Base-by-base conservation (phyloP, 257 asterid species). In the Fraxinus anomala region DNA sequence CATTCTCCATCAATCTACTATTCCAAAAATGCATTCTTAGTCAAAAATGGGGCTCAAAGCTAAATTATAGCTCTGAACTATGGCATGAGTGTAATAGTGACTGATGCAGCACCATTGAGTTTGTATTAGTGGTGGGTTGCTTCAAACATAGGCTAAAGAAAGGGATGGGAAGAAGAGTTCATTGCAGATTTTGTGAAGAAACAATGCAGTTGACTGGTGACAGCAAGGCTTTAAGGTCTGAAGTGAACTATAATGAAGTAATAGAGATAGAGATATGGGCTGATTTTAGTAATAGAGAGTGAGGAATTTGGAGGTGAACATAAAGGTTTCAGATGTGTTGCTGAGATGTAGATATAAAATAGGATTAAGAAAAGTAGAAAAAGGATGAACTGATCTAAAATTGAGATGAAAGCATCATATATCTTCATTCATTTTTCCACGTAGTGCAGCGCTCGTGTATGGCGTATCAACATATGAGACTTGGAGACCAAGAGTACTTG, bases 131-230 rank as follows among this genome's bases (percentile, higher is more conserved):
- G 59, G 21, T 47, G 59, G 59, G n/a, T 47, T 47, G 59, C 21
- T 16, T 47, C 21, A 6, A 47, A 3, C 17, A 47, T 16, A 6
- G 66, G 66, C 66, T 5, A 1, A 56, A 6, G 23, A n/a, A 17
- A 54, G 28, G 28, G 28, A 17, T 56, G 66, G 28, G 21, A 7
- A 56, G 66, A n/a, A n/a, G 66, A n/a, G 28, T 56, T 56, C 66
- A 56, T 56, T 56, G 66, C 66, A 56, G 28, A 56, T 56, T 56
- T 56, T 56, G 66, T n/a, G 66, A 56, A 56, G 66, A 56, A 56
- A 56, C 24, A 56, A 56, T 5, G 24, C 66, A 5, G 66, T 56
- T 56, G 66, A 56, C 66, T 56, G 28, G 2, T 56, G 66, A 56
- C 28, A 56, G 66, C 66, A 56, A 56, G 24, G 11, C 10, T 56